Percentiles rank a stretch among this genome's conserved stretches.
These are phyloP conservation scores for Fusarium proliferatum DNA, from an alignment of 2,329 filamentous ascomycete species.

Conservation along the genomic window DNA sequence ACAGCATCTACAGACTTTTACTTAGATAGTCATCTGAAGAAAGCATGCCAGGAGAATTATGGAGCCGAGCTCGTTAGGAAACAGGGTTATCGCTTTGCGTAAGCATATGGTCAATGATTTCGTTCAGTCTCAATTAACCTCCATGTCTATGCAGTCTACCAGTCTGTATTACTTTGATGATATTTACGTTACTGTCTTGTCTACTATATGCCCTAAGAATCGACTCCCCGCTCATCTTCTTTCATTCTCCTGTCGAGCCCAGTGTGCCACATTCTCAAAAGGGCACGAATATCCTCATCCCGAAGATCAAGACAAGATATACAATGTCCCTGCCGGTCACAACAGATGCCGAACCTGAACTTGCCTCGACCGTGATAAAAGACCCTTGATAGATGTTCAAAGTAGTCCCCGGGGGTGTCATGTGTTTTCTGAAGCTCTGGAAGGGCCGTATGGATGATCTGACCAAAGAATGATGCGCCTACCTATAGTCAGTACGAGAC, in stretches of 20 bases:
- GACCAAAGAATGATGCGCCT: conserved; percentile 5
- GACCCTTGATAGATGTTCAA: neutral
- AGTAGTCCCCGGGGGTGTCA: rapidly evolving
- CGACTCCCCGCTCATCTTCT: no score
- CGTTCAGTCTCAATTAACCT: no score
- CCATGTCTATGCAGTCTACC: no score
- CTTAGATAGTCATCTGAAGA: no score
- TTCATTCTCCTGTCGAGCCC: neutral
- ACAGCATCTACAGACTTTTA: no score
- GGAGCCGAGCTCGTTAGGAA: no score
- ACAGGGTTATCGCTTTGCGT: no score
- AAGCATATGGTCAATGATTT: no score
- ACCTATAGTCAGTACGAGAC: neutral
- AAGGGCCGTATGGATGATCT: neutral
- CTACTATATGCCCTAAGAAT: no score
- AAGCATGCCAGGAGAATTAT: no score
- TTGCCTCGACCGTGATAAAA: neutral
- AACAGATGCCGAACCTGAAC: conserved; percentile 6
- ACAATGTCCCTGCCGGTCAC: neutral
- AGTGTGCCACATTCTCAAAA: neutral
- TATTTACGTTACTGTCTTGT: no score
- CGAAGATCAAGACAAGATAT: neutral
- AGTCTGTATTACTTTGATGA: no score
- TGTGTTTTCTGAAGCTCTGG: neutral
- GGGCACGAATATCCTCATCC: neutral